These are phyloP conservation scores for Lachancea waltii DNA, from an alignment of 805 yeast species.

Conservation along the genomic window DNA sequence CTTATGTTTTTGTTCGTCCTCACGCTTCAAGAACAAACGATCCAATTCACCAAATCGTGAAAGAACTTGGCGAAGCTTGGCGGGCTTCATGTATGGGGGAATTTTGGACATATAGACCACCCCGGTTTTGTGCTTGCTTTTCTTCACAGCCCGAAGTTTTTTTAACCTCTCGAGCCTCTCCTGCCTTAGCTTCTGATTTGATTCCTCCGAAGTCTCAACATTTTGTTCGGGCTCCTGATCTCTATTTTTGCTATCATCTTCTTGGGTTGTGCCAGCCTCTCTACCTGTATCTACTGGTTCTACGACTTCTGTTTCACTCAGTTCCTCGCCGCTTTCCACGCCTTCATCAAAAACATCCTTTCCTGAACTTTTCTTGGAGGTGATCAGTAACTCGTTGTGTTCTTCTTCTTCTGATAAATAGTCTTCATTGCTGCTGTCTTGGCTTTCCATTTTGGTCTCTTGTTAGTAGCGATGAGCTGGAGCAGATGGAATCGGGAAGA, in stretches of 20 bases:
- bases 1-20: conserved; percentile 57
- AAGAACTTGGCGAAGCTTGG: conserved; percentile 75
- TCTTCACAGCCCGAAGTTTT: conserved; percentile 39
- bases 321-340: conserved; percentile 16
- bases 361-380: conserved; percentile 15
- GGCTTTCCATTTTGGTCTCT: background rate
- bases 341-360: conserved; percentile 22
- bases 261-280: conserved; percentile 9
- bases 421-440: conserved; percentile 15
- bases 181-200: conserved; percentile 44
- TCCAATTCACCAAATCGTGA: conserved; percentile 83
- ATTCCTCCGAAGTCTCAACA: no score
- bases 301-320: conserved; percentile 19
- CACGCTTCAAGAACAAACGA: conserved; percentile 81
- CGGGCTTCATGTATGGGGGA: conserved; percentile 97
- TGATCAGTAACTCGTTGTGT: conserved; percentile 17
- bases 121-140: conserved; percentile 64
- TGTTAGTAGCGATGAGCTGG: conserved; percentile 5
- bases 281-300: conserved; percentile 18
- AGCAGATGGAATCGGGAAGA: no score
- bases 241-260: background rate
- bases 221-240: conserved; percentile 7
- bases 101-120: conserved; percentile 86
- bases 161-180: conserved; percentile 51
- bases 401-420: conserved; percentile 28